Evolutionary conservation across 164 flowering plant species (phyloP), one percentile per base, ranked within the genome.

Genomic region (Litsea cubeba): DNA sequence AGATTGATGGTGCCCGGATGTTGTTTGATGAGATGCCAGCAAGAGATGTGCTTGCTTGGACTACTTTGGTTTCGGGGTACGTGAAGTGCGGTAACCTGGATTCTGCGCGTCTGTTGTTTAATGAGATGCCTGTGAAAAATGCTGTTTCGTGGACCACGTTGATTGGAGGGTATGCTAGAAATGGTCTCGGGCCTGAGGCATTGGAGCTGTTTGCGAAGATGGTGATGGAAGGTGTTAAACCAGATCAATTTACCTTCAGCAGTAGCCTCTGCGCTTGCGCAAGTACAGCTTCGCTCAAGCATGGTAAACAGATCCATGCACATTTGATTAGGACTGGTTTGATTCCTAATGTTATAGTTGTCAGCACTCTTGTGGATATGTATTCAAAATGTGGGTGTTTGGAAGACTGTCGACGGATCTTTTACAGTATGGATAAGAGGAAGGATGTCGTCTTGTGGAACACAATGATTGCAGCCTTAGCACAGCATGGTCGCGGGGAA

Each of bases 281-380:
- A 12, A 78, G 82, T 62, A 78, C 85, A 32, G 76, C 85, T 70
- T 82, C 85, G 17, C 80, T 86, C n/a, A 81, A 75, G 77, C 88
- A 85, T 69, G 97, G 97, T 22, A 90, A 82, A 73, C 89, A 92
- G 78, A 79, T 89, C 65, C 95, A 92, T 82, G 86, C 84, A n/a
- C 79, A 23, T 82, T 62, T 91, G 86, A 73, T 87, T 26, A 77
- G 84, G 50, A 77, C 79, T 62, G 76, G 81, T 64, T 83, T 84
- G 64, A 85, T 79, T 28, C 89, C 94, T 63, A 90, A 89, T 76
- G 81, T 82, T 12, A 85, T 89, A 70, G 94, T 92, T 70, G 74
- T 85, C 28, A 88, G 91, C 76, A 83, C 93, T 68, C 89, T 92
- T 5, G 79, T 92, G 57, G 95, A 89, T 76, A 89, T 92, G 94